phyloP scores from a whole-genome alignment of 305 asterid species.

The Andrographis paniculata region DNA sequence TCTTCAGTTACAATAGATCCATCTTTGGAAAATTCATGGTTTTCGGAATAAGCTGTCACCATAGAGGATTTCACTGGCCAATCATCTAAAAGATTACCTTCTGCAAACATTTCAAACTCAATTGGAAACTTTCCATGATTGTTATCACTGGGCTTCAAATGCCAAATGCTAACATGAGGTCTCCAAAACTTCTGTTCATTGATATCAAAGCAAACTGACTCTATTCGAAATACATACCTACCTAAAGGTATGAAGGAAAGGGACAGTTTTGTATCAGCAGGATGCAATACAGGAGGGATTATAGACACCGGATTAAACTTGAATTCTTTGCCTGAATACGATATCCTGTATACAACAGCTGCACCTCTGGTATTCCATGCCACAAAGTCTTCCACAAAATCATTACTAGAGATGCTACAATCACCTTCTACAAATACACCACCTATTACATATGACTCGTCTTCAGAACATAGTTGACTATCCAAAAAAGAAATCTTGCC shows the following conservation, averaged over 20 bases:
- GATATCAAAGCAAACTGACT: constrained; percentile 54
- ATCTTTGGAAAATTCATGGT: constrained; percentile 19
- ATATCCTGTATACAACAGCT: constrained; percentile 55
- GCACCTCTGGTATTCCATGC: constrained; percentile 77
- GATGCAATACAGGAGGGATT: constrained; percentile 47
- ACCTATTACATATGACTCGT: constrained; percentile 43
- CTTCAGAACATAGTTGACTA: constrained; percentile 50
- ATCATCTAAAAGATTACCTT: constrained; percentile 42
- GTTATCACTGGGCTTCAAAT: constrained; percentile 37
- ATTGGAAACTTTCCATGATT: constrained; percentile 24
- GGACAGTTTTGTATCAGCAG: constrained; percentile 33
- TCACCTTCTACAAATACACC: constrained; percentile 55
- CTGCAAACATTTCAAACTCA: constrained; percentile 43
- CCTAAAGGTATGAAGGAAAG: constrained; percentile 45
- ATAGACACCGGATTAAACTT: constrained; percentile 37
- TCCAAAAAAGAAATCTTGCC: constrained; percentile 63
- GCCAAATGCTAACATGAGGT: constrained; percentile 76
- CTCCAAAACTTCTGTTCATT: constrained; percentile 61
- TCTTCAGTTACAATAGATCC: constrained; percentile 17
- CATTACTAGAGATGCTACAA: constrained; percentile 26
- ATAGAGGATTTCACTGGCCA: constrained; percentile 41
- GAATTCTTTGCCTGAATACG: constrained; percentile 40
- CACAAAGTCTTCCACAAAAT: constrained; percentile 47
- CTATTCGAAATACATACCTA: constrained; percentile 49
- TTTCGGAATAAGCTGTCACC: constrained; percentile 22